Percentiles rank a stretch among this genome's conserved stretches.
phyloP scores from a whole-genome alignment of 2,329 filamentous ascomycete species.

The Ophiostoma sp. region DNA sequence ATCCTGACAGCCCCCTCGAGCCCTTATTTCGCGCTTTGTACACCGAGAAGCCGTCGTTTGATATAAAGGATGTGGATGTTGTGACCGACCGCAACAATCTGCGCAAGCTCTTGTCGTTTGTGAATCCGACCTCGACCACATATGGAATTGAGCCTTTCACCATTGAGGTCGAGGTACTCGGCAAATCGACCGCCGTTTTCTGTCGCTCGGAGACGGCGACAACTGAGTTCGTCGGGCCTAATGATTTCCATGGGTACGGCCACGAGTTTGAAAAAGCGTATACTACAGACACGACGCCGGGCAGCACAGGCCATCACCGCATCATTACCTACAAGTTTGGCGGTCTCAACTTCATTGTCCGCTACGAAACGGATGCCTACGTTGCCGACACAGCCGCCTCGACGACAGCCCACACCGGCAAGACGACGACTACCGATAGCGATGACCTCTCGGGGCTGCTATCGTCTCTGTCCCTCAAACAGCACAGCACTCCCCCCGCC shows the following conservation, averaged over 20 bases:
- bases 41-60: slow-evolving; percentile 41
- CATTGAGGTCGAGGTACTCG: slow-evolving; percentile 43
- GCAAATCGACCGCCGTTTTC: slow-evolving; percentile 42
- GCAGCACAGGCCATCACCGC: slow-evolving; percentile 47
- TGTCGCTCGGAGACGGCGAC: slow-evolving; percentile 37
- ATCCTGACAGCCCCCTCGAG: slow-evolving; percentile 47
- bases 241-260: slow-evolving; percentile 46
- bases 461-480: neutral
- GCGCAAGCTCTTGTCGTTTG: slow-evolving; percentile 49
- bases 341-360: slow-evolving; percentile 43
- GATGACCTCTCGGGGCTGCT: neutral
- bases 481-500: neutral
- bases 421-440: neutral
- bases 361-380: slow-evolving; percentile 48
- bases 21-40: slow-evolving; percentile 49
- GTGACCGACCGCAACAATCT: slow-evolving; percentile 51
- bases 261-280: slow-evolving; percentile 48
- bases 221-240: slow-evolving; percentile 35
- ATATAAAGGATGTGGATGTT: slow-evolving; percentile 43
- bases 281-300: slow-evolving; percentile 39
- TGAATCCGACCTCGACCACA: slow-evolving; percentile 35
- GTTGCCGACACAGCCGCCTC: slow-evolving; percentile 27
- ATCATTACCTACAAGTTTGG: slow-evolving; percentile 48
- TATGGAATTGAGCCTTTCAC: slow-evolving; percentile 39
- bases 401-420: neutral